Evolutionary conservation across 2,329 filamentous ascomycete genomes (phyloP).

Genomic region (Xylaria arbuscula): DNA sequence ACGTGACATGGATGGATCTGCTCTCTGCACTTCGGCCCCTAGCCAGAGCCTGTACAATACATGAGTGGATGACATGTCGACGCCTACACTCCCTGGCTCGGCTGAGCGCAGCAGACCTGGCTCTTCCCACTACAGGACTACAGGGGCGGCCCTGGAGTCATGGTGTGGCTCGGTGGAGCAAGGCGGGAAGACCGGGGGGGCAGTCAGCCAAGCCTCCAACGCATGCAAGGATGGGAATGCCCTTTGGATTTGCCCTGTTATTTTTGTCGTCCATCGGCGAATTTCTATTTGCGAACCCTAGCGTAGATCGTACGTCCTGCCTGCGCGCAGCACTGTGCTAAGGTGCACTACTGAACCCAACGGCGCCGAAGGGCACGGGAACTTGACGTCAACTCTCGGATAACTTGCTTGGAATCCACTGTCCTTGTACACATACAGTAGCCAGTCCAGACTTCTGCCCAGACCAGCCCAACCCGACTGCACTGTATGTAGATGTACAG

Average conservation of each 20-base stretch:
- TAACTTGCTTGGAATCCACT: constrained; percentile 13
- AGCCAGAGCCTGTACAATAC: not conserved
- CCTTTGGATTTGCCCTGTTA: constrained; percentile 34
- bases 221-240: constrained; percentile 18
- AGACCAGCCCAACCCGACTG: not conserved
- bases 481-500: not conserved
- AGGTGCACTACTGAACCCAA: constrained; percentile 13
- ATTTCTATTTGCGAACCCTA: constrained; percentile 35
- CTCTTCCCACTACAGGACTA: constrained; percentile 7
- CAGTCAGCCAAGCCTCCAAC: constrained; percentile 37
- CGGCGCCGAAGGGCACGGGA: constrained; percentile 21
- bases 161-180: constrained; percentile 32
- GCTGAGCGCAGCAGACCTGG: constrained; percentile 32
- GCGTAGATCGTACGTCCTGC: constrained; percentile 31
- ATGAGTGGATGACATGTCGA: constrained; percentile 28
- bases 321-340: not conserved
- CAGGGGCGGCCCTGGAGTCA: constrained; percentile 36
- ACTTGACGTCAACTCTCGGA: constrained; percentile 35
- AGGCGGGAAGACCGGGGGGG: constrained; percentile 36
- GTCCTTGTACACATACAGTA: no score
- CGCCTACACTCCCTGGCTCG: constrained; percentile 30
- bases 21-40: constrained; percentile 11
- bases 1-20: constrained; percentile 44
- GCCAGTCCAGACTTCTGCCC: no score
- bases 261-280: constrained; percentile 35